Evolutionary conservation across 1,139 yeast genomes (phyloP), one percentile per base, ranked within the genome.

Genomic region (Saccharomyces pastorianus): DNA sequence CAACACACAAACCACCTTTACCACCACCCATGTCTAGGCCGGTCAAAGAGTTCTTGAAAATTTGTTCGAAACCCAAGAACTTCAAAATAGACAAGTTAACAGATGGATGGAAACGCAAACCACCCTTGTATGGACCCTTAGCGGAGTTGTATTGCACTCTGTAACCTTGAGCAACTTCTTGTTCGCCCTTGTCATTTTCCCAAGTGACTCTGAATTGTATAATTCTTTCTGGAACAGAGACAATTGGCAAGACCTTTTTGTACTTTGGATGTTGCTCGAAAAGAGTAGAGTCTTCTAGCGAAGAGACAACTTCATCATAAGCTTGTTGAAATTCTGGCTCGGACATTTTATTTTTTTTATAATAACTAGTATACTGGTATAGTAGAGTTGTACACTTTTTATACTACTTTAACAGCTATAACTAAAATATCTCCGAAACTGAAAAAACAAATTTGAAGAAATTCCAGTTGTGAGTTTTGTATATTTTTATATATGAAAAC

Each of bases 261-360:
- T 89, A 88, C 72, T 89, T 85, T 67, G 99, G 99, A 72, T 87
- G 84, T 76, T 88, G 81, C 65, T 82, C 78, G 78, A 93, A 93
- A 61, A 93, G 81, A 63, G 96, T 86, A 44, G 98, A 91, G 75
- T 88, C 95, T 76, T 88, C 84, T 68, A 93, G 80, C 60, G 97
- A 93, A 63, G 87, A 78, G 69, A 85, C 82, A 68, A 93, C 83
- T 81, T 93, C 99, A 76, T 87, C 81, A 84, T 86, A 89, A 68
- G 99, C 99, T 82, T 93, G 99, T 78, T 90, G 91, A 78, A 91
- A 93, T 85, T 93, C 98, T 67, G 98, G 98, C 80, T 91, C 98
- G 78, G 44, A 38, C 44, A 38, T 38, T 38, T 20, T 6, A 78
- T 38, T 17, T 4, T 38, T 7, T 17, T 38, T 20, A 11, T 14